These are phyloP conservation scores for Trematosphaeria pertusa DNA, from an alignment of 2,329 filamentous ascomycete species.

Conservation along the genomic window DNA sequence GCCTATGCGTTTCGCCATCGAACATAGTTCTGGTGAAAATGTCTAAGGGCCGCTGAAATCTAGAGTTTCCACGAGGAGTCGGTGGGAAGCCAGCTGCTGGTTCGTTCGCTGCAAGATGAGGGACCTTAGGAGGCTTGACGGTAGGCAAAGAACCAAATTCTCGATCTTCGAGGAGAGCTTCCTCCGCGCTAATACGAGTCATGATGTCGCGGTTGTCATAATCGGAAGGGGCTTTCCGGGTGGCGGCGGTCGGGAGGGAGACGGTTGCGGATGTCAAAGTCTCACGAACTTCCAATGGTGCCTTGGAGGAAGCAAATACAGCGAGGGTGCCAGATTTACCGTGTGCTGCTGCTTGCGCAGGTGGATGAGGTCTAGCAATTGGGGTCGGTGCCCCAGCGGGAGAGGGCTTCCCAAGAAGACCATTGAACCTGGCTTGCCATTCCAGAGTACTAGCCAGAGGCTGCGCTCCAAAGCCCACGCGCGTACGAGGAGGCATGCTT, in stretches of 20 bases:
- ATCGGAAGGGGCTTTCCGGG: slow-evolving; percentile 27
- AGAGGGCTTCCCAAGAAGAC: slow-evolving; percentile 69
- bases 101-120: slow-evolving; percentile 43
- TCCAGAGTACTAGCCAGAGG: slow-evolving; percentile 53
- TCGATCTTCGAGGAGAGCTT: slow-evolving; percentile 52
- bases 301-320: slow-evolving; percentile 71
- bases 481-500: slow-evolving; percentile 45
- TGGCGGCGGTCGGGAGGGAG: slow-evolving; percentile 63
- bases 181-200: slow-evolving; percentile 51
- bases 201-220: slow-evolving; percentile 44
- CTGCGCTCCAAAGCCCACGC: slow-evolving; percentile 42
- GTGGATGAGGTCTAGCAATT: slow-evolving; percentile 13
- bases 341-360: slow-evolving; percentile 42
- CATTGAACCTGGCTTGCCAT: slow-evolving; percentile 88
- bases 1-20: slow-evolving; percentile 28
- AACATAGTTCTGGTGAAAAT: slow-evolving; percentile 35
- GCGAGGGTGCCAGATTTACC: slow-evolving; percentile 57
- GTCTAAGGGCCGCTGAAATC: slow-evolving; percentile 23
- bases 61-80: slow-evolving; percentile 17
- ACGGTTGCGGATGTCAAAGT: slow-evolving; percentile 68
- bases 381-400: slow-evolving; percentile 35
- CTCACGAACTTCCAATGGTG: slow-evolving; percentile 60
- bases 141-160: slow-evolving; percentile 56
- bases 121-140: slow-evolving; percentile 39
- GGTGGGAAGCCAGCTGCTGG: slow-evolving; percentile 33